Evolutionary conservation across 179 eudicot species (phyloP).

Genomic region (Beta macrorhiza): DNA sequence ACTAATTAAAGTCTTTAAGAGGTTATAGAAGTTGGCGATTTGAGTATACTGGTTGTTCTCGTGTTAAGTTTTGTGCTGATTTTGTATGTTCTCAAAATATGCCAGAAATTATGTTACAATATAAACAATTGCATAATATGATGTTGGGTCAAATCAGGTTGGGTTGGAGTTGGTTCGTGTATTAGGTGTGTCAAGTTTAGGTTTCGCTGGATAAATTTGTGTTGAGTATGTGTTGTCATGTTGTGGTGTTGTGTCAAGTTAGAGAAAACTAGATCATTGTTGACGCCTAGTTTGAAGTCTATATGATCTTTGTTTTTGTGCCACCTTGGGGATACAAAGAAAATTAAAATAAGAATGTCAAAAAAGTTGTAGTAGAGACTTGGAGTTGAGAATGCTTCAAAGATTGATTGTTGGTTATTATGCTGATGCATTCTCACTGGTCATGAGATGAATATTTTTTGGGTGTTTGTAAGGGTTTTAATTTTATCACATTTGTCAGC

Average conservation of each 20-base stretch:
- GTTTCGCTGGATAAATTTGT: no score
- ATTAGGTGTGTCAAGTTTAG: no score
- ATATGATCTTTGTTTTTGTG: background rate
- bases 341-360: background rate
- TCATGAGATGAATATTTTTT: background rate
- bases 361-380: background rate
- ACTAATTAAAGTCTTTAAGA: background rate
- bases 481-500: background rate
- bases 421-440: background rate
- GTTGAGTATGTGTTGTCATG: no score
- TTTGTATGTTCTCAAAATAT: no score
- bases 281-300: background rate
- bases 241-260: no score
- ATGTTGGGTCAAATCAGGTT: no score
- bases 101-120: no score
- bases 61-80: no score
- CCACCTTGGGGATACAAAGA: background rate
- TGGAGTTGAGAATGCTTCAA: background rate
- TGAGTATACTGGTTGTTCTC: no score
- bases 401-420: background rate
- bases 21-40: background rate
- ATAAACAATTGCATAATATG: no score
- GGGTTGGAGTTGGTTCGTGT: no score
- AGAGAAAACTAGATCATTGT: no score
- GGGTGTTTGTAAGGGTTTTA: background rate